Evolutionary conservation across 1,284 basidiomycete species (phyloP).

Genomic region (Ustilago curta): DNA sequence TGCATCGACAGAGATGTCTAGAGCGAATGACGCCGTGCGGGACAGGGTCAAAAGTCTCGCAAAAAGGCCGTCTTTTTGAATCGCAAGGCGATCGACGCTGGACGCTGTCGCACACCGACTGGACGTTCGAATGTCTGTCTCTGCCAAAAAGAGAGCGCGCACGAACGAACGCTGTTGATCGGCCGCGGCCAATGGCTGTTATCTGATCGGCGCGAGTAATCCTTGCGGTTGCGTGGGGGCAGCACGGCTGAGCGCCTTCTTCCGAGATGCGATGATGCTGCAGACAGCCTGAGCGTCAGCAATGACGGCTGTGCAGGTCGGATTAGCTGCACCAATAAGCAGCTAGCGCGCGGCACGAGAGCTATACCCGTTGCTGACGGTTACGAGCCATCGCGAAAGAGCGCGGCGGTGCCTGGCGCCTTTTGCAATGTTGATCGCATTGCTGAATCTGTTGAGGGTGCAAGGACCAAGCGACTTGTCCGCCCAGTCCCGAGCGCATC

Average conservation of each 20-base stretch:
- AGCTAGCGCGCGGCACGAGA: background rate
- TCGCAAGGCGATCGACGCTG: constrained; percentile 1
- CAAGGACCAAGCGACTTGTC: constrained; percentile 5
- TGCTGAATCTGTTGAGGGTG: background rate
- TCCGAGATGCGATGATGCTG: background rate
- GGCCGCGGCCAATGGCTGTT: background rate
- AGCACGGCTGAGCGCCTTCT: background rate
- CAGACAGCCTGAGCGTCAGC: background rate
- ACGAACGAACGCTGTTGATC: background rate
- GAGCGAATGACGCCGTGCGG: background rate
- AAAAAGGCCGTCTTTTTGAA: background rate
- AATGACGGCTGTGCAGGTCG: background rate
- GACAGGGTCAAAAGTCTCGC: background rate
- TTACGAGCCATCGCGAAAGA: background rate
- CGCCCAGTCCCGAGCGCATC: background rate
- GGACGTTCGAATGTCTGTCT: background rate
- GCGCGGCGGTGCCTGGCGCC: background rate
- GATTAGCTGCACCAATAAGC: background rate
- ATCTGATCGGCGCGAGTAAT: background rate
- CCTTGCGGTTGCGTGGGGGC: background rate
- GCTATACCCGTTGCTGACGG: background rate
- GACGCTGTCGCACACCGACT: background rate
- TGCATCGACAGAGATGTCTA: background rate
- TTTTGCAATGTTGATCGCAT: background rate
- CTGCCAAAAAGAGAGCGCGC: no score